Evolutionary conservation across 148 eudicot species (phyloP).

Genomic region (Camellia granthamiana): DNA sequence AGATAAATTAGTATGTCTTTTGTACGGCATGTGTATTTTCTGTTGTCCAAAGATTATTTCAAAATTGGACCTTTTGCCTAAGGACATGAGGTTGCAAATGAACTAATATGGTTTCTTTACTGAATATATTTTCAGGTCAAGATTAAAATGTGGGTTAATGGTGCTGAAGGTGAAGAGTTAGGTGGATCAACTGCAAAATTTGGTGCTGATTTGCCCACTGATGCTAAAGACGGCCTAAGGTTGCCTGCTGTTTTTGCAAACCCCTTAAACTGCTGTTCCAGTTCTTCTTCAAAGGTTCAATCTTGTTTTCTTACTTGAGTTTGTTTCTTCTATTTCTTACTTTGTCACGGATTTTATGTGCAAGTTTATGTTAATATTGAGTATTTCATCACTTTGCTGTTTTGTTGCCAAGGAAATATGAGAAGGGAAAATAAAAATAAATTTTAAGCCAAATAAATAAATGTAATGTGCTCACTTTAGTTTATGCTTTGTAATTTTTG

Average conservation of each 20-base stretch:
- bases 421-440: not conserved
- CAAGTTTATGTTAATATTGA: not conserved
- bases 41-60: not conserved
- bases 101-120: not conserved
- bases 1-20: too few relatives aligned
- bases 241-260: slow-evolving; percentile 36
- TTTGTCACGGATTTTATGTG: not conserved
- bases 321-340: slow-evolving; percentile 5
- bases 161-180: slow-evolving; percentile 39
- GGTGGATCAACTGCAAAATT: slow-evolving; percentile 61
- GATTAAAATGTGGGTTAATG: slow-evolving; percentile 67
- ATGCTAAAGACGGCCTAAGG: slow-evolving; percentile 36
- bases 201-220: slow-evolving; percentile 55
- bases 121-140: slow-evolving; percentile 44
- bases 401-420: not conserved
- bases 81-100: not conserved
- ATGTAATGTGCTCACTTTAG: not conserved
- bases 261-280: slow-evolving; percentile 67
- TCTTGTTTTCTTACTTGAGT: slow-evolving; percentile 2
- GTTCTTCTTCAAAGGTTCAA: slow-evolving; percentile 46
- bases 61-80: not conserved
- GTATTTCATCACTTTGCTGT: not conserved
- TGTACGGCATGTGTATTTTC: too few relatives aligned
- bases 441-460: not conserved
- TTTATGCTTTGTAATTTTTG: too few relatives aligned